Percentiles rank a stretch among this genome's conserved stretches.
Evolutionary conservation across 2,329 filamentous ascomycete genomes (phyloP).

Genomic region (Sporothrix pseudoabietina): DNA sequence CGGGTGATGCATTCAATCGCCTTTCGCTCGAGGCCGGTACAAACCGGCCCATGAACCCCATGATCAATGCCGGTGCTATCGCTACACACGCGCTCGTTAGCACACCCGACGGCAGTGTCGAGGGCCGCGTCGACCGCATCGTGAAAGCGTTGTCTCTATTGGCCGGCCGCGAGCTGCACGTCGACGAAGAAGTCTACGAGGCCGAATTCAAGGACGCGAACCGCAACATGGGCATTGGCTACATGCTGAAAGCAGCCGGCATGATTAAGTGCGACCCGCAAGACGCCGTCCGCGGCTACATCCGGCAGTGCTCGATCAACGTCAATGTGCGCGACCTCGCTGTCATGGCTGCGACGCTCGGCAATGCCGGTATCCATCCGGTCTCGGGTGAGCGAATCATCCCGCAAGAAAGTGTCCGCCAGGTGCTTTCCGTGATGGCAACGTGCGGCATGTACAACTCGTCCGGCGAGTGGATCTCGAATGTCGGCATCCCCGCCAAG

Average conservation of each 20-base stretch:
- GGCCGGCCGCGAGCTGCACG: conserved; percentile 10
- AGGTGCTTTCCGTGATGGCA: conserved; percentile 24
- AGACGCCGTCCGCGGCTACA: conserved; percentile 18
- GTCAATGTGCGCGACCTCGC: conserved; percentile 25
- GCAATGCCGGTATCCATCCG: conserved; percentile 15
- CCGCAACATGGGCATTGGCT: conserved; percentile 23
- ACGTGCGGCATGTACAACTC: conserved; percentile 27
- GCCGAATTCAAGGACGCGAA: conserved; percentile 22
- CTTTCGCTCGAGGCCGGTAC: conserved; percentile 21
- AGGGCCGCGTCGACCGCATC: conserved; percentile 12
- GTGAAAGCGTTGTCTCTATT: not conserved
- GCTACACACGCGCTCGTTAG: conserved; percentile 13
- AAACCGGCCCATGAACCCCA: conserved; percentile 23
- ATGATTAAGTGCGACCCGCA: conserved; percentile 20
- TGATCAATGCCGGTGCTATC: conserved; percentile 19
- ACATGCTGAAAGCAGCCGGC: conserved; percentile 23
- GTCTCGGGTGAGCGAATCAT: conserved; percentile 8
- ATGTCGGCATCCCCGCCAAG: conserved; percentile 24
- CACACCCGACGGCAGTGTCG: not conserved
- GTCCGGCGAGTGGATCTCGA: conserved; percentile 12
- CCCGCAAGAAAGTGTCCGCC: conserved; percentile 19
- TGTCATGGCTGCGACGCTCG: conserved; percentile 18
- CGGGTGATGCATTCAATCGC: conserved; percentile 23
- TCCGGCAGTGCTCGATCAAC: conserved; percentile 19
- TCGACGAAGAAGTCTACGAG: conserved; percentile 16